Conservation (phyloP, 768 basidiomycete genomes). For the Phlegmacium glaucopus region DNA sequence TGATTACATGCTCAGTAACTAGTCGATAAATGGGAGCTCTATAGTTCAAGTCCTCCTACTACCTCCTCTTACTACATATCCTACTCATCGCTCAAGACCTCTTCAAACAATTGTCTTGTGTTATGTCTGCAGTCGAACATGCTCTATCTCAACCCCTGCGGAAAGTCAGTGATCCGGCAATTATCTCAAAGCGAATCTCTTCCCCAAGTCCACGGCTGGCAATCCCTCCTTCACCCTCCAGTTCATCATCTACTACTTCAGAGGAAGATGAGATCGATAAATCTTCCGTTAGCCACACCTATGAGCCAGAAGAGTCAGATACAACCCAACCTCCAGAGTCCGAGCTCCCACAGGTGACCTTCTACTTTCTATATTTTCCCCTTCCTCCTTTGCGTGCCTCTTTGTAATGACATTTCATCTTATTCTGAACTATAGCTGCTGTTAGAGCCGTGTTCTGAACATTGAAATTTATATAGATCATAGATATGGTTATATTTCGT, state of each 20-base stretch:
- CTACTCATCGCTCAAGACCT: background rate
- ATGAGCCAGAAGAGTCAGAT: no score
- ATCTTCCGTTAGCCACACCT: background rate
- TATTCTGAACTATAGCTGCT: no score
- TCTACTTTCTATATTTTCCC: no score
- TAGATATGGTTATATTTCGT: conserved; percentile 77
- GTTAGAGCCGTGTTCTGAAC: no score
- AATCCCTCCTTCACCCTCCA: background rate
- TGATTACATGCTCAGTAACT: conserved; percentile 17
- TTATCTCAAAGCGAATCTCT: conserved; percentile 3
- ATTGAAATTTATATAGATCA: conserved; percentile 11
- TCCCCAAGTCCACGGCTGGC: background rate
- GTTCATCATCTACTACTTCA: background rate
- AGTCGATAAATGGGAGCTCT: conserved; percentile 14
- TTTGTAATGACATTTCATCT: no score
- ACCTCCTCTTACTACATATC: conserved; percentile 1
- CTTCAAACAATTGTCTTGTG: conserved; percentile 4
- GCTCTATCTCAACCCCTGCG: conserved; percentile 11
- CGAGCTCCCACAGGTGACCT: no score
- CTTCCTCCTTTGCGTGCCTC: no score
- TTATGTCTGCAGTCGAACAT: conserved; percentile 20
- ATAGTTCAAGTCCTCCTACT: conserved; percentile 1
- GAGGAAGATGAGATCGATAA: conserved; percentile 1
- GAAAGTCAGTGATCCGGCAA: conserved; percentile 12
- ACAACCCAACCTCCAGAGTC: conserved; percentile 3